Evolutionary conservation across 139 green algal species (phyloP), one percentile per base, ranked within the genome.

Genomic region (Picochlorum sp.): DNA sequence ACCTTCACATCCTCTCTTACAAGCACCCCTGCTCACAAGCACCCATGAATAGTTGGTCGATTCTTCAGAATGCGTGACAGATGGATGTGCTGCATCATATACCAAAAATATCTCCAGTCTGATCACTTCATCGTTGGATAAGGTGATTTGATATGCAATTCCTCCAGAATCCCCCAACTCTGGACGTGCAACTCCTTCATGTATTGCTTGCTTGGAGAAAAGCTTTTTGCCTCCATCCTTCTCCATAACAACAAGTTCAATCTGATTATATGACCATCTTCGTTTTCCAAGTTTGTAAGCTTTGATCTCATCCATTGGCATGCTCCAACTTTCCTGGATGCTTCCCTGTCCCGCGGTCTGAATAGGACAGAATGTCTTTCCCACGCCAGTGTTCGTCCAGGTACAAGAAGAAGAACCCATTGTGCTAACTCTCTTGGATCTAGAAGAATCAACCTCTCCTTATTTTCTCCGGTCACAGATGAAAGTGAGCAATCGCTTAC

Each of bases 271-370:
- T 3, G 62, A 75, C 65, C 78, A 86, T 7, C 83, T 70, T 53
- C 57, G 40, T 51, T 82, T 86, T 9, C 78, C 78, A 22, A 86
- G 70, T 64, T 86, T 86, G 62, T 86, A 86, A 3, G 72, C 72
- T 37, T 64, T 76, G 67, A 31, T 33, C 16, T 33, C 44, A 24
- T 53, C 12, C 5, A 20, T 14, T 5, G 44, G 24, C 39, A 26
- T 47, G 39, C 14, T 26, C 39, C 39, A 25, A 16, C 39, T n/a
- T n/a, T 47, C 39, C 39, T 47, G 39, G 39, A 47, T 26, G 22
- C 39, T 47, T 22, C 18, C 39, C 39, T n/a, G 18, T 47, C 39
- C 22, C 2, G 39, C 22, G 22, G 39, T 47, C 22, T 16, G 22
- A 14, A 47, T 47, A 26, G 39, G 39, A 47, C 39, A 47, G 5